Evolutionary conservation across 176 grass and related monocot genomes (phyloP).

Genomic region (Bolboschoenus planiculmis): DNA sequence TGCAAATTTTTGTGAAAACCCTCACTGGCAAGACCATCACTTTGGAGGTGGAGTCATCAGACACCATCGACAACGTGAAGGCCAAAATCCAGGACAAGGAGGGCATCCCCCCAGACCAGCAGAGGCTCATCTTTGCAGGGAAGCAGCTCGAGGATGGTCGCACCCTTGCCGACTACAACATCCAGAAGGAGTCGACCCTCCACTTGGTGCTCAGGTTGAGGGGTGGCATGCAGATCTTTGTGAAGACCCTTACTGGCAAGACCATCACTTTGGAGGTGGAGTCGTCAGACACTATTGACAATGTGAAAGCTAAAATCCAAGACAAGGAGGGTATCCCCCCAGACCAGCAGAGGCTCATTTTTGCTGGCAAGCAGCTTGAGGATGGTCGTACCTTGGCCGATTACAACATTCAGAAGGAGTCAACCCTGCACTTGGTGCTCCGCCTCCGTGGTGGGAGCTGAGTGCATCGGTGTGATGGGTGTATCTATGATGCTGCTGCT

Average conservation of each 20-base stretch:
- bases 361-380: constrained; percentile 9
- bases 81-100: too few relatives aligned
- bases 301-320: too few relatives aligned
- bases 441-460: constrained; percentile 7
- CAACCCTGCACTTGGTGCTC: constrained; percentile 6
- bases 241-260: too few relatives aligned
- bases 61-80: constrained; percentile 49
- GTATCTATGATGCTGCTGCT: neutral
- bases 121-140: too few relatives aligned
- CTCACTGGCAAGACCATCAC: constrained; percentile 70
- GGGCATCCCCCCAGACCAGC: too few relatives aligned
- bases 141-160: constrained; percentile 69
- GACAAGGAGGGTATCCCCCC: too few relatives aligned
- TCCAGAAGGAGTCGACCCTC: constrained; percentile 67
- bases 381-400: neutral
- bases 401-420: constrained; percentile 12
- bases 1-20: constrained; percentile 82
- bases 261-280: too few relatives aligned
- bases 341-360: too few relatives aligned
- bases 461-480: neutral
- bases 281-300: too few relatives aligned
- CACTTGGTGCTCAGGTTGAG: constrained; percentile 40
- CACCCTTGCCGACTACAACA: constrained; percentile 53
- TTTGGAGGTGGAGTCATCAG: constrained; percentile 34
- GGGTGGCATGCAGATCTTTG: too few relatives aligned